phyloP scores from a whole-genome alignment of 371 early-diverging fungal species.

The Syncephalastrum contaminatum region DNA sequence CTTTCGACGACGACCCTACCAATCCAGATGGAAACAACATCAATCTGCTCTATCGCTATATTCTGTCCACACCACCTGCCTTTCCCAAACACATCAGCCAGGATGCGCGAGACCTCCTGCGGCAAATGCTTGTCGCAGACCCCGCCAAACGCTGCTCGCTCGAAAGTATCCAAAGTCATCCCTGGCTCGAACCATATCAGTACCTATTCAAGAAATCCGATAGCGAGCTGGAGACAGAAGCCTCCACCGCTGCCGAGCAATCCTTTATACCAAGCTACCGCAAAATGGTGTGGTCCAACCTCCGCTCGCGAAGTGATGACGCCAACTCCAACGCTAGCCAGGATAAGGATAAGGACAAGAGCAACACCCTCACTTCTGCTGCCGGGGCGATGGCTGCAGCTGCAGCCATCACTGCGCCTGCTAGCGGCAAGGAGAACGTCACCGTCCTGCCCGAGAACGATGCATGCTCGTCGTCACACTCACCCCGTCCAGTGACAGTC shows the following conservation, averaged over 20 bases:
- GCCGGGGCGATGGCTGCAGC: too few relatives aligned
- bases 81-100: constrained; percentile 53
- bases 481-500: constrained; percentile 13
- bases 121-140: constrained; percentile 59
- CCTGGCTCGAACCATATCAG: constrained; percentile 22
- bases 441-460: too few relatives aligned
- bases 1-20: constrained; percentile 81
- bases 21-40: constrained; percentile 74
- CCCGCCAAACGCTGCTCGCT: constrained; percentile 55
- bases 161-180: constrained; percentile 48
- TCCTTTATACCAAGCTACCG: constrained; percentile 15
- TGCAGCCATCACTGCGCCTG: too few relatives aligned
- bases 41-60: constrained; percentile 65
- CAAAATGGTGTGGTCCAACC: constrained; percentile 2
- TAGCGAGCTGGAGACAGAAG: constrained; percentile 14
- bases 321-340: too few relatives aligned
- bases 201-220: constrained; percentile 11
- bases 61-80: constrained; percentile 52
- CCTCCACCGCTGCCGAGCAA: constrained; percentile 4
- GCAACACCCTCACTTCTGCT: too few relatives aligned
- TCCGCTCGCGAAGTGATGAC: too few relatives aligned
- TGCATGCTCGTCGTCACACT: too few relatives aligned
- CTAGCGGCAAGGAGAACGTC: too few relatives aligned
- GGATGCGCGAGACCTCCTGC: constrained; percentile 51
- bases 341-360: too few relatives aligned